Evolutionary conservation across 2,329 filamentous ascomycete genomes (phyloP), one percentile per base, ranked within the genome.

Genomic region (Exophiala xenobiotica): DNA sequence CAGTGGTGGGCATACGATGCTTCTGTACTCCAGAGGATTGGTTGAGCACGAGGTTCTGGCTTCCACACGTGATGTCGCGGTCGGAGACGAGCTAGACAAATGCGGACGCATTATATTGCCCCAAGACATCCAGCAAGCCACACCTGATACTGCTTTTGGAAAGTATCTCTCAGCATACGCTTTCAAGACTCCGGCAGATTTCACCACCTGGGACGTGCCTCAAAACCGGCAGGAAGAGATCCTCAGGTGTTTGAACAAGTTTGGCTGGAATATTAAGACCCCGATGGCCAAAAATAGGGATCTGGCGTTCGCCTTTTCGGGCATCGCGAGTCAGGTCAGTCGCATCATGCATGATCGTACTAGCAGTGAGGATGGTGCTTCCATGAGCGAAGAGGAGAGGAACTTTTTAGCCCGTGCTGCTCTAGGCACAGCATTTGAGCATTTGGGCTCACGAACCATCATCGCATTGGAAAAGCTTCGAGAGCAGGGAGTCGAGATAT

Each of bases 61-160:
- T 14, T 76, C 80, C 12, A 87, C 87, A 0, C 71, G 70, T n/a
- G 90, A 95, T 69, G 84, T 91, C 56, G 90, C 93, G n/a, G 75
- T 96, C 52, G 93, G 93, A 42, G 89, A 96, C 69, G 82, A 88
- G 63, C 75, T 99, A 26, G 93, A 99, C 74, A 96, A 97, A 70
- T 79, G 83, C 51, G 90, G 89, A 6, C 82, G 93, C 40, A 75
- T 78, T 12, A 82, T 96, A 51, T 70, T 97, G 0, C 92, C 91
- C 0, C 20, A 70, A 0, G 68, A 75, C 0, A 58, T 84, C 2
- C 68, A 92, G 18, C 70, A 76, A 14, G 66, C 67, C 1, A 75
- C 76, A 29, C 75, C 74, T 35, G 80, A 80, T 61, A 85, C 88
- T 46, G 90, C 90, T 77, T 97, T 95, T 71, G 93, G 86, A 3